Evolutionary conservation across 192 early-diverging fungal species (phyloP), one percentile per base, ranked within the genome.

Genomic region (Coemansia sp.): DNA sequence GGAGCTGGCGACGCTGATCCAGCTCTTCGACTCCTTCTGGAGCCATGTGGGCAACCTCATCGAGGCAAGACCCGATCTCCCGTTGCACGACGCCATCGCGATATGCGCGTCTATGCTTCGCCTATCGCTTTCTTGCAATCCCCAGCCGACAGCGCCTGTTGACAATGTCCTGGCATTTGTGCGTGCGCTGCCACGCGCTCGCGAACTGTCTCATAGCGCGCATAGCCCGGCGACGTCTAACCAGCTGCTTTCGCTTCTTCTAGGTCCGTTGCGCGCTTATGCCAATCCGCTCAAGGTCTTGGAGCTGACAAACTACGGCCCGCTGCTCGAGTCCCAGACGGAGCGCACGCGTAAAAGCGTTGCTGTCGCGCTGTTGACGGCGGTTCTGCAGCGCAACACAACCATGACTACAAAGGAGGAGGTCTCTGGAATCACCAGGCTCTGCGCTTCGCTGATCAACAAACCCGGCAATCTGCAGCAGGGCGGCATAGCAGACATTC

Each of bases 21-120:
- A 58, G 50, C 78, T 99, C 18, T 99, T 99, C 83, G 92, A 91
- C 54, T 91, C 97, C 28, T 99, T 99, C 74, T 99, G 97, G 97
- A 82, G 72, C 28, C 95, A 99, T 71, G 91, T 99, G 63, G 90
- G 90, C 27, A 88, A 91, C 42, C 85, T 98, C 28, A 90, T 99
- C 42, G 89, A 93, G 85, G 87, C 87, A 34, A 88, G 95, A 22
- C 92, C 92, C 3, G 95, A 99, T 71, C 86, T 99, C 8, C 85
- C 89, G 6, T 87, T 97, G 30, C 89, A 93, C 64, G 95, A 99
- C 61, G 84, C 94, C n/a, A 90, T 91, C 34, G 91, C 93, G 0
- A 83, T 99, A 48, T 78, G 96, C 39, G 90, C 89, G 10, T 91
- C 95, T 6, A 83, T 98, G 65, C 84, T 89, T 51, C 93, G 94